Evolutionary conservation across 768 basidiomycete genomes (phyloP).

Genomic region (Chiua virens): DNA sequence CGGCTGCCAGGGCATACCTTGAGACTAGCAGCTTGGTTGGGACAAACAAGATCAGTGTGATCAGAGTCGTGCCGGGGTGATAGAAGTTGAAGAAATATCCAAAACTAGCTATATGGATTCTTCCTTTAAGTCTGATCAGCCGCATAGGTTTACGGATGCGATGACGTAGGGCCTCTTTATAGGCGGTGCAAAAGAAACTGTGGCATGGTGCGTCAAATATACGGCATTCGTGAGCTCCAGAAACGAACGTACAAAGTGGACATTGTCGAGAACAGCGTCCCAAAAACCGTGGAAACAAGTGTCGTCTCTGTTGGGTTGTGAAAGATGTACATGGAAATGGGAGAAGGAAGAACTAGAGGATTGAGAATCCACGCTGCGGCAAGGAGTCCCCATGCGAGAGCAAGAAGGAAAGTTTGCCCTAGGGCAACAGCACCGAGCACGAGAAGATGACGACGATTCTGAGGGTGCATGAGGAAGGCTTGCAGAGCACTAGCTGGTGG

Average conservation of each 20-base stretch:
- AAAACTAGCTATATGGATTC: background rate
- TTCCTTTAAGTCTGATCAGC: background rate
- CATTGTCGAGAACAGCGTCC: background rate
- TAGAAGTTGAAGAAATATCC: no score
- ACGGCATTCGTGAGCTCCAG: background rate
- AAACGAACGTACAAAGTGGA: background rate
- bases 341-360: background rate
- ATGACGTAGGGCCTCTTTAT: conserved; percentile 9
- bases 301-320: no score
- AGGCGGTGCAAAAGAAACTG: conserved; percentile 1
- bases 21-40: no score
- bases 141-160: conserved; percentile 8
- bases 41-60: no score
- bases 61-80: no score
- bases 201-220: background rate
- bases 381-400: background rate
- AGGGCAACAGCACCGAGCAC: no score
- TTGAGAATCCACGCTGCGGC: background rate
- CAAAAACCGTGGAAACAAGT: background rate
- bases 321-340: background rate
- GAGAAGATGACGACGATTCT: no score
- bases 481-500: no score
- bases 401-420: background rate
- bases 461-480: no score
- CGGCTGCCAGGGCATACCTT: no score